phyloP scores from a whole-genome alignment of 192 early-diverging fungal genomes.

The Entomortierella lignicola region DNA sequence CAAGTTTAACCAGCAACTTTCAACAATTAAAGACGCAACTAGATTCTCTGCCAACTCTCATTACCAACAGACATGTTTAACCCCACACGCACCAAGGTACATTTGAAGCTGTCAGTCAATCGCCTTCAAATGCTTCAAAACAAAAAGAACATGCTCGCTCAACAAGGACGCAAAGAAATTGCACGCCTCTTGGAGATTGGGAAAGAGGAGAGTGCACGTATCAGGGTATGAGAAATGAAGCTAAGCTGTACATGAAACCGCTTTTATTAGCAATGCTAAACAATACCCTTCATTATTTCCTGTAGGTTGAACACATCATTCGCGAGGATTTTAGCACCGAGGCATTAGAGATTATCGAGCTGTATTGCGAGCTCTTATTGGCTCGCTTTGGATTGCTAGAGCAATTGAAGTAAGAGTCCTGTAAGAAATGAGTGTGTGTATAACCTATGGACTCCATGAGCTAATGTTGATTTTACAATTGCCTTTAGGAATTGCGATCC shows the following conservation, averaged over 20 bases:
- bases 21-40: no score
- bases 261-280: no score
- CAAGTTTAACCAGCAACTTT: no score
- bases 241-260: no score
- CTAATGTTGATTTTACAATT: not conserved
- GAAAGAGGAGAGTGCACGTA: constrained; percentile 88
- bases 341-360: constrained; percentile 93
- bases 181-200: constrained; percentile 81
- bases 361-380: constrained; percentile 88
- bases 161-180: constrained; percentile 85
- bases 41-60: not conserved
- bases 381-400: constrained; percentile 92
- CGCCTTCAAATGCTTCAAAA: constrained; percentile 89
- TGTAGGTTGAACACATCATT: constrained; percentile 85
- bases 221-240: constrained; percentile 65
- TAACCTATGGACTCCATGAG: no score
- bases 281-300: not conserved
- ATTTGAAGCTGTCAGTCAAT: constrained; percentile 89
- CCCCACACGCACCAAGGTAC: constrained; percentile 81
- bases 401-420: constrained; percentile 70
- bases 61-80: constrained; percentile 54
- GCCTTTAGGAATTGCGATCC: constrained; percentile 75
- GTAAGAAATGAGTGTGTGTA: no score
- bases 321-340: constrained; percentile 94
- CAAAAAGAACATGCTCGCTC: constrained; percentile 83